Evolutionary conservation across 345 rosid genomes (phyloP).

Genomic region (Boechera retrofracta): DNA sequence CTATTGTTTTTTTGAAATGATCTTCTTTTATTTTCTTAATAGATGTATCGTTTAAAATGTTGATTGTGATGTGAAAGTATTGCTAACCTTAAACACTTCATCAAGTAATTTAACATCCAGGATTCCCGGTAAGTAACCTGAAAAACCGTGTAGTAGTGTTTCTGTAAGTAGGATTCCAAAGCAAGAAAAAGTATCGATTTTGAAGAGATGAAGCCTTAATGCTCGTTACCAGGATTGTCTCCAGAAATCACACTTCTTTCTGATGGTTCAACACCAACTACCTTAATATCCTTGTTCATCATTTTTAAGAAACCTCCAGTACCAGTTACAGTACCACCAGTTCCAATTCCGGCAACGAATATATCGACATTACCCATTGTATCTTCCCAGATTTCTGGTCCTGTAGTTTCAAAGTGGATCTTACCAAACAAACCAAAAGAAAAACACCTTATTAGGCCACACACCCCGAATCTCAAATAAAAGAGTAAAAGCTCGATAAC

Average conservation of each 20-base stretch:
- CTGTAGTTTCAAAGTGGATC: constrained; percentile 91
- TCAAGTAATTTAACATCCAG: constrained; percentile 85
- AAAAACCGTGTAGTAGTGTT: constrained; percentile 12
- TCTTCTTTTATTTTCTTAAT: not conserved
- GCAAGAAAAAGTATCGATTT: not conserved
- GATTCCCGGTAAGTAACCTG: constrained; percentile 83
- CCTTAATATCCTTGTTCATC: constrained; percentile 75
- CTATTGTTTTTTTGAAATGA: constrained; percentile 40
- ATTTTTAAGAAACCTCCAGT: constrained; percentile 81
- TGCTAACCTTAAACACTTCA: constrained; percentile 87
- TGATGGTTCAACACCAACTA: constrained; percentile 96
- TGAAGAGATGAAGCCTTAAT: constrained; percentile 32
- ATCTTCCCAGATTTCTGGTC: constrained; percentile 97
- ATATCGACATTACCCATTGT: constrained; percentile 69
- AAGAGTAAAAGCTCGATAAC: not conserved
- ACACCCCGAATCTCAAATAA: not conserved
- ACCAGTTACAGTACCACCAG: constrained; percentile 92
- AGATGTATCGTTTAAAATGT: not conserved
- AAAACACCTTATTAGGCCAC: constrained; percentile 14
- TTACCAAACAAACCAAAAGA: constrained; percentile 42
- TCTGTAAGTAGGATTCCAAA: constrained; percentile 2
- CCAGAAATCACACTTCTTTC: constrained; percentile 91
- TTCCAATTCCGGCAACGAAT: constrained; percentile 87
- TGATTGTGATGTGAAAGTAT: constrained; percentile 15
- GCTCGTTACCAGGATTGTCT: constrained; percentile 67